Base-by-base conservation (phyloP, 2,329 filamentous ascomycete genomes). In the Cytospora piceae region DNA sequence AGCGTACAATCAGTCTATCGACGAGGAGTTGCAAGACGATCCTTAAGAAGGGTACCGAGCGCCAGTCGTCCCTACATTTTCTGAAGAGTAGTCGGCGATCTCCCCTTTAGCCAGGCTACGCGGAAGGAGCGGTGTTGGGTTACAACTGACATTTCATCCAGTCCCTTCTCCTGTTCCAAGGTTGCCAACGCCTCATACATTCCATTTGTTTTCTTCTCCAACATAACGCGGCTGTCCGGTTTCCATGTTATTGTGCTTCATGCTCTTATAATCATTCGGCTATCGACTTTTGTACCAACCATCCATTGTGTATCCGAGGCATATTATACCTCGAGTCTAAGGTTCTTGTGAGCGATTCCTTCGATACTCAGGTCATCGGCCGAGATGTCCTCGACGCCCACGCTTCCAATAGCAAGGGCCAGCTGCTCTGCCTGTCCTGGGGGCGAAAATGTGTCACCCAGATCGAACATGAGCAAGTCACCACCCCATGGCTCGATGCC, bases 381-480 rank as follows among this genome's bases (percentile, higher is more conserved):
- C 46, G 24, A 34, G 15, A 67, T 67, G 65, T 29, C 54, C 29
- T 27, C 58, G 3, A 42, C 12, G 12, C 37, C 58, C 22, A 31
- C 17, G 11, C 53, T 34, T 29, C 37, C 62, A 29, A 60, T 58
- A 24, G 29, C 46, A 39, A 67, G 54, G 17, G 27, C 34, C 22
- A 31, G 58, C 58, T 65, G 65, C 49, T 42, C 59, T 49, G 31
- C 58, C 27, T 65, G 65, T 37, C 37, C 65, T 27, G 54, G 54
- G 24, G 55, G 58, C 52, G 63, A 68, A 55, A 66, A 68, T 27
- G 52, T 34, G 20, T 55, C 54, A 11, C 62, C n/a, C n/a, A 59
- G 56, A 31, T 61, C 46, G 5, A 54, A 55, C n/a, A 49, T 22
- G 37, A 55, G 53, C 37, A 49, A 61, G 34, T 37, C 58, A 6